Percentiles rank a stretch among this genome's conserved stretches.
phyloP scores from a whole-genome alignment of 306 rosid genomes.

The Ammopiptanthus mongolicus region DNA sequence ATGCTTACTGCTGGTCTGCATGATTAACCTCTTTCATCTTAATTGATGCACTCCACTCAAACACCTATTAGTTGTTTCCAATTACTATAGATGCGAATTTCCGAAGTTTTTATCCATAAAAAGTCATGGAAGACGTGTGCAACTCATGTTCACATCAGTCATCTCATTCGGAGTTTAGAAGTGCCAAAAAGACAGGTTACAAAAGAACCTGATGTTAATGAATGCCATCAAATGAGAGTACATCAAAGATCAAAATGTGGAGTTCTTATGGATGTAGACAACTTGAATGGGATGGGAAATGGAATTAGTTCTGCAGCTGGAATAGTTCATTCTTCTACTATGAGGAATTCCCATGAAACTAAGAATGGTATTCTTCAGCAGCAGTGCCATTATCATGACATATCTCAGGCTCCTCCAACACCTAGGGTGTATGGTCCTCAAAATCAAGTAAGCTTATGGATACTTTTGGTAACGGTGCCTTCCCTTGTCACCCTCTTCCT shows the following conservation, averaged over 20 bases:
- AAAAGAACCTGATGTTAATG: constrained; percentile 19
- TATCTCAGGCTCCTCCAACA: constrained; percentile 18
- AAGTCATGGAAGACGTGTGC: constrained; percentile 56
- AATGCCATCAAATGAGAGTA: constrained; percentile 19
- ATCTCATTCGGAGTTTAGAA: constrained; percentile 39
- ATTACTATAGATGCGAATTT: constrained; percentile 30
- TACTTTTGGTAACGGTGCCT: background rate
- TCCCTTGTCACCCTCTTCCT: background rate
- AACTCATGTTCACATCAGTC: constrained; percentile 62
- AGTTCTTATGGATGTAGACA: constrained; percentile 20
- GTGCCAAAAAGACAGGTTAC: constrained; percentile 16
- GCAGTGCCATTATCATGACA: constrained; percentile 27
- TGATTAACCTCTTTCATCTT: background rate
- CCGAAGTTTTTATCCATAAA: constrained; percentile 13
- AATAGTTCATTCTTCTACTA: background rate
- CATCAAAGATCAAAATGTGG: constrained; percentile 37
- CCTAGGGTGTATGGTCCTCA: constrained; percentile 24
- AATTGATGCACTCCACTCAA: background rate
- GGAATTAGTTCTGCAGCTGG: constrained; percentile 16
- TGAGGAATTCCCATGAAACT: constrained; percentile 24
- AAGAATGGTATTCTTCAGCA: constrained; percentile 33
- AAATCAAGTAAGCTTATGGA: constrained; percentile 48
- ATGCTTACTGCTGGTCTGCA: background rate
- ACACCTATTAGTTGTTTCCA: background rate
- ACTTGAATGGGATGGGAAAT: constrained; percentile 21